Base-by-base conservation (phyloP, 345 rosid genomes). In the Combretum micranthum region DNA sequence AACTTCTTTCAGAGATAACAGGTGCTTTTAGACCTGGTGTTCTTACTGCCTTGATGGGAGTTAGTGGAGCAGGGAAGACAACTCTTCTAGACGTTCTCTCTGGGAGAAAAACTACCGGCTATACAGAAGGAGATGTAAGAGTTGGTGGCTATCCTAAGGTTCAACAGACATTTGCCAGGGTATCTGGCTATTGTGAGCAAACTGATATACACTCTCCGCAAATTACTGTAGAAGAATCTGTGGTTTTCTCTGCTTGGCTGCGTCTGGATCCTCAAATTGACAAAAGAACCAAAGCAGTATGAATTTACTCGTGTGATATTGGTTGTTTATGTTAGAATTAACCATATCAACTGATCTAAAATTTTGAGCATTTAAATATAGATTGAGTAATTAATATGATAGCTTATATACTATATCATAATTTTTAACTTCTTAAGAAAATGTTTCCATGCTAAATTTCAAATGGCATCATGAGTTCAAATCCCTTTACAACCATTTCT, bases 1-100 rank as follows among this genome's bases (percentile, higher is more conserved):
- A 69, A 52, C 85, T 91, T 46, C 91, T 90, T 63, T 66, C 78
- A 44, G 76, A 76, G 21, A 69, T 87, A 25, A 80, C 78, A 0
- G 96, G 94, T 20, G 72, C 79, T 19, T 85, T 85, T 60, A 77
- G 83, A 46, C 94, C 97, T 5, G 94, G 96, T 2, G 69, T 87
- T 69, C 81, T 87, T 21, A 83, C 94, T 7, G 90, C 89, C 19
- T 59, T 90, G 67, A 90, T 90, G 96, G 91, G 97, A 16, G 82
- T 81, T 20, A 87, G 86, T 44, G 97, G 97, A 55, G 97, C 97
- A 15, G 96, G 96, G 13, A 90, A 90, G 63, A 85, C 96, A 15
- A 91, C 96, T 43, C 79, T 91, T 20, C 72, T 91, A 42, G 96
- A 91, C 64, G 95, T 90, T 67, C 87, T 90, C 0, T 77, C 85